Evolutionary conservation across 2,329 filamentous ascomycete genomes (phyloP), one percentile per base, ranked within the genome.

Genomic region (Hymenoscyphus fraxineus): DNA sequence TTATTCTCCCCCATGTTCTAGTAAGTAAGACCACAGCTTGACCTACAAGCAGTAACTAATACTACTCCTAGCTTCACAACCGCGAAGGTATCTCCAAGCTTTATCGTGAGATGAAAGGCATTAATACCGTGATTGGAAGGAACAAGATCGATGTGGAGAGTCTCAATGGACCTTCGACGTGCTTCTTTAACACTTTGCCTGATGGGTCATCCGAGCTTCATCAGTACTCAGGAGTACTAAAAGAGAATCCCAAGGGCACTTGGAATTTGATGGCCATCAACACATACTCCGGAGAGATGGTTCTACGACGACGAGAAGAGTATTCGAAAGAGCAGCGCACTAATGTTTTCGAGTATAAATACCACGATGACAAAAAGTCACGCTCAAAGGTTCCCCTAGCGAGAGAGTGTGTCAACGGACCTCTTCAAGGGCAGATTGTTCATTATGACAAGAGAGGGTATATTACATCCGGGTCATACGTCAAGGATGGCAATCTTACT

Each of bases 371-470:
- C 60, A n/a, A 16, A 67, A 67, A 35, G 65, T 60, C 13, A 47
- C 39, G n/a, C 19, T 35, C 40, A 67, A 69, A 31, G 73, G 82
- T 51, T 55, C 79, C 81, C 0, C 73, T 80, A 68, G 71, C 79
- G 69, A 76, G 83, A 44, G 77, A 75, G 35, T 84, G 82, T 63
- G 74, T 81, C 13, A 70, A 74, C n/a, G 83, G 83, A 47, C 73
- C 71, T 38, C 71, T 76, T 56, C 76, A 73, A 32, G 77, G 74
- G 63, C 74, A 82, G 60, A 77, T 77, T 40, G 76, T 82, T 40
- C 74, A 79, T 57, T 84, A 83, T 70, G 82, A 84, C 66, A 71
- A 76, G 61, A 80, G 80, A 66, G 83, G 83, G n/a, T 80, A 81
- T 58, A 77, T 84, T 58, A 78, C 80, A 63, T 80, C 80, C 13